Evolutionary conservation across 768 basidiomycete genomes (phyloP).

Genomic region (Kwoniella pini): DNA sequence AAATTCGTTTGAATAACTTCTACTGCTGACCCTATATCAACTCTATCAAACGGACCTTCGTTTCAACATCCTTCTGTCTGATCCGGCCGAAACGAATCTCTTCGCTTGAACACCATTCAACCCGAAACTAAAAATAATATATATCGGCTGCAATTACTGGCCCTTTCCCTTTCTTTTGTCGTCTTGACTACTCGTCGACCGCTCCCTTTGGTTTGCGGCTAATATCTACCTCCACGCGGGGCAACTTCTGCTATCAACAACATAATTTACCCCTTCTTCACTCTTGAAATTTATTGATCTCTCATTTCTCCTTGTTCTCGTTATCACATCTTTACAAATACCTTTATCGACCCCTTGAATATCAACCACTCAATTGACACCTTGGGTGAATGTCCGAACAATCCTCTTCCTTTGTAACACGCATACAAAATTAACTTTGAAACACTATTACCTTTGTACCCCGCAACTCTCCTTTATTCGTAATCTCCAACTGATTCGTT

Average conservation of each 20-base stretch:
- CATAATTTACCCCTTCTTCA: slow-evolving; percentile 3
- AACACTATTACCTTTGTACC: background rate
- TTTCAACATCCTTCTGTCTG: slow-evolving; percentile 7
- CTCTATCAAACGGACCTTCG: background rate
- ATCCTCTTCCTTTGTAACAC: background rate
- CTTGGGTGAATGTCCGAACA: too few species aligned
- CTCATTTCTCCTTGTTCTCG: background rate
- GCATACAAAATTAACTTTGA: background rate
- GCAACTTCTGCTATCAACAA: background rate
- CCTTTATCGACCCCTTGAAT: background rate
- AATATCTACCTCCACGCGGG: background rate
- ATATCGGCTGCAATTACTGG: background rate
- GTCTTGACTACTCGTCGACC: slow-evolving; percentile 7
- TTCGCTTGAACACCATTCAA: background rate
- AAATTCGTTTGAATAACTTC: background rate
- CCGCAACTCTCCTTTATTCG: background rate
- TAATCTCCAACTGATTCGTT: background rate
- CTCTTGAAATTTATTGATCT: background rate
- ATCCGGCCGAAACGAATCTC: slow-evolving; percentile 3
- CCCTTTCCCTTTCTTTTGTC: slow-evolving; percentile 1
- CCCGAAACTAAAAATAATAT: background rate
- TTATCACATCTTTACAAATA: background rate
- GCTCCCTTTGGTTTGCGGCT: background rate
- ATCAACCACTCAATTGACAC: too few species aligned
- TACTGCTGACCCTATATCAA: background rate